Conservation (phyloP, 2,329 filamentous ascomycete species). For the Beauveria medogensis region DNA sequence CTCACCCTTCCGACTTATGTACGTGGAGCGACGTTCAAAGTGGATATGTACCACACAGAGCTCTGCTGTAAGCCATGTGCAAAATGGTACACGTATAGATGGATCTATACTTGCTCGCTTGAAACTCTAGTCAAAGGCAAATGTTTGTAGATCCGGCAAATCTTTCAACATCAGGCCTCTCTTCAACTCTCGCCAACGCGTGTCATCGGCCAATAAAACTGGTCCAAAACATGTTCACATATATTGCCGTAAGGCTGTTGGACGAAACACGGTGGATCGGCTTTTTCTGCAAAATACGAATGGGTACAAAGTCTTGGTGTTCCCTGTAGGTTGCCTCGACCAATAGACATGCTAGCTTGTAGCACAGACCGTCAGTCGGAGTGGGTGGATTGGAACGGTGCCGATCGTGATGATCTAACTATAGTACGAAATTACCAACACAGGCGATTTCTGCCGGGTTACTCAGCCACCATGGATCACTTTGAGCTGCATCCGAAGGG, state of each 20-base stretch:
- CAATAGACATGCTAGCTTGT: neutral
- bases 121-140: neutral
- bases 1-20: no score
- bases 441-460: neutral
- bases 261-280: neutral
- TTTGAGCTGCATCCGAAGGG: neutral
- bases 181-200: no score
- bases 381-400: neutral
- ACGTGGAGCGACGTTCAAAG: neutral
- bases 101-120: neutral
- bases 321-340: neutral
- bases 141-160: neutral
- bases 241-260: no score
- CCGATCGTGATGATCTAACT: slow-evolving; percentile 1
- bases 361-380: neutral
- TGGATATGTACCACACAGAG: neutral
- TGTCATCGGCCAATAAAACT: no score
- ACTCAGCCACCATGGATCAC: neutral
- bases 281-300: neutral
- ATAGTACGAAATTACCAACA: neutral
- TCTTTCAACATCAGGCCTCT: neutral
- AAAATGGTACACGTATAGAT: neutral
- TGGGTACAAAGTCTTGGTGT: neutral
- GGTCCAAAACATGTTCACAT: no score
- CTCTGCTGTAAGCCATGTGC: neutral